Evolutionary conservation across 257 asterid genomes (phyloP).

Genomic region (Perilla frutescens): DNA sequence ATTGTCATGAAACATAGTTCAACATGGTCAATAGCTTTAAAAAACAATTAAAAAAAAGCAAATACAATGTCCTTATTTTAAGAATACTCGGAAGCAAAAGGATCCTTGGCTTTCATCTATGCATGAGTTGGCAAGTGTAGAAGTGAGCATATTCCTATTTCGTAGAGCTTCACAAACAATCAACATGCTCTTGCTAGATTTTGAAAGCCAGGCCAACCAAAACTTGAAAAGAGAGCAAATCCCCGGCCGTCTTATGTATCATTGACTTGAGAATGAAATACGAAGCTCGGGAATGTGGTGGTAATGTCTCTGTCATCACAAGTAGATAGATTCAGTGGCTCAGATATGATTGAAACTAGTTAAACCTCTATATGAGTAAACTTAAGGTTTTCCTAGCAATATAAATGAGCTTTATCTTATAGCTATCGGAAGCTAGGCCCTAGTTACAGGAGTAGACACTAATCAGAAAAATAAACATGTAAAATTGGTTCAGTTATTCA

Average conservation of each 20-base stretch:
- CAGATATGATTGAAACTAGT: background rate
- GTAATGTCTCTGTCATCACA: conserved; percentile 75
- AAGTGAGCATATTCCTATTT: too few relatives aligned
- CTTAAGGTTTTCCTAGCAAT: background rate
- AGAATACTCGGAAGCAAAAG: background rate
- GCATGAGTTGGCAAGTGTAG: background rate
- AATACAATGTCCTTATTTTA: too few relatives aligned
- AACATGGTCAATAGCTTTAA: too few relatives aligned
- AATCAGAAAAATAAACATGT: too few relatives aligned
- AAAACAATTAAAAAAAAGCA: too few relatives aligned
- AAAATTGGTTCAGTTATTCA: background rate
- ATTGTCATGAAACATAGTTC: too few relatives aligned
- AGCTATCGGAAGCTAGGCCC: background rate
- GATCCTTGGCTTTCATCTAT: background rate
- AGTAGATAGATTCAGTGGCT: conserved; percentile 3
- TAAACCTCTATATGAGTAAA: background rate
- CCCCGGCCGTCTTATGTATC: conserved; percentile 49
- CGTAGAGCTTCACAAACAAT: background rate
- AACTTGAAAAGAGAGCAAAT: background rate
- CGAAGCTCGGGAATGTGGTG: conserved; percentile 88
- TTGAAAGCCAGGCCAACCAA: background rate
- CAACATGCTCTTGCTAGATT: background rate
- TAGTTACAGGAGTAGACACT: background rate
- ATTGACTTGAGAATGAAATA: conserved; percentile 83
- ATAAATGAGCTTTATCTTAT: background rate